Evolutionary conservation across 2,329 filamentous ascomycete genomes (phyloP).

Genomic region (Penicillium sp.): DNA sequence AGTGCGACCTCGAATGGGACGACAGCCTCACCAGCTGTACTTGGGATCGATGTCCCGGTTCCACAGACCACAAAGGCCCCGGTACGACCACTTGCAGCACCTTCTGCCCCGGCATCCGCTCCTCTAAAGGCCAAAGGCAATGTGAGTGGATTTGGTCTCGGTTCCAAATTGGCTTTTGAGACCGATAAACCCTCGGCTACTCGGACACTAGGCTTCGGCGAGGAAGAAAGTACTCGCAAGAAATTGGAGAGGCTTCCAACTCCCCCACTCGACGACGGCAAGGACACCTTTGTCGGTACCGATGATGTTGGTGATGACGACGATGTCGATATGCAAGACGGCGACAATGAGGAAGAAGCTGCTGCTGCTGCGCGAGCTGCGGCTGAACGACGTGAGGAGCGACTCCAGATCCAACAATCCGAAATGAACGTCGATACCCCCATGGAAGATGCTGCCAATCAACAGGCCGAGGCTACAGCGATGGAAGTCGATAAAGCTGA

Average conservation of each 20-base stretch:
- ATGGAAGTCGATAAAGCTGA: slow-evolving; percentile 51
- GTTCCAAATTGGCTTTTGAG: slow-evolving; percentile 67
- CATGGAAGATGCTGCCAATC: slow-evolving; percentile 48
- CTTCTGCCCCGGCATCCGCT: slow-evolving; percentile 47
- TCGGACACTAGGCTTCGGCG: slow-evolving; percentile 80
- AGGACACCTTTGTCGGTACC: slow-evolving; percentile 59
- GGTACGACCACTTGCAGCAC: slow-evolving; percentile 46
- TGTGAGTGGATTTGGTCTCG: slow-evolving; percentile 81
- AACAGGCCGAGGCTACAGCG: slow-evolving; percentile 40
- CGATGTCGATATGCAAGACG: slow-evolving; percentile 74
- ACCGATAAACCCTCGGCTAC: slow-evolving; percentile 69
- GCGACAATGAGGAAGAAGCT: slow-evolving; percentile 82
- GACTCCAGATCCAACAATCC: slow-evolving; percentile 53
- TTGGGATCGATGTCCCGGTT: slow-evolving; percentile 60
- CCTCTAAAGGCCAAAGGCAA: slow-evolving; percentile 70
- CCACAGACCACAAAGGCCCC: slow-evolving; percentile 52
- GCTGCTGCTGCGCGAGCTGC: slow-evolving; percentile 83
- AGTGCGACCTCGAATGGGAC: slow-evolving; percentile 64
- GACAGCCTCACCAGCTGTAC: slow-evolving; percentile 56
- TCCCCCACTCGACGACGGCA: slow-evolving; percentile 66
- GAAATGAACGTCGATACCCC: slow-evolving; percentile 51
- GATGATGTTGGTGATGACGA: slow-evolving; percentile 71
- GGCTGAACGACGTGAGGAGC: slow-evolving; percentile 79
- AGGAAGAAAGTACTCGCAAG: slow-evolving; percentile 82
- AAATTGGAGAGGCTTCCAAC: slow-evolving; percentile 90